A percentile compares a stretch with the other conserved stretches of the same genome.
Evolutionary conservation across 2,329 filamentous ascomycete species (phyloP).

Genomic region (Trichoderma gracile): DNA sequence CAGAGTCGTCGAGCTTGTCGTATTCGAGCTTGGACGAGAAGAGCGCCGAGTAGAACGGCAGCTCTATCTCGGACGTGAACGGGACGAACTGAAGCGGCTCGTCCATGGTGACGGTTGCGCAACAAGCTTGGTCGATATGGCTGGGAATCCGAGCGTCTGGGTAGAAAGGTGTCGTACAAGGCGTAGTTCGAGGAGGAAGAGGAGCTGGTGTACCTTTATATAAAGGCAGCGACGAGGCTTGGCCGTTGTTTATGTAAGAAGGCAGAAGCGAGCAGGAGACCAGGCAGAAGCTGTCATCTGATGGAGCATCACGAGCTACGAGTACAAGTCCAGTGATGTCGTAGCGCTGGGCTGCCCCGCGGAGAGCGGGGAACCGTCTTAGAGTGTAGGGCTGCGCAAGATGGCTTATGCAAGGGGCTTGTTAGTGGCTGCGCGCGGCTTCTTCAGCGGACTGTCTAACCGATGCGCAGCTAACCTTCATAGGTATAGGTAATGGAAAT

Average conservation of each 20-base stretch:
- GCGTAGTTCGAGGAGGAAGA: background rate
- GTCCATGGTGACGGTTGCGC: slow-evolving; percentile 47
- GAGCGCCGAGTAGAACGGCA: slow-evolving; percentile 92
- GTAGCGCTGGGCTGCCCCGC: slow-evolving; percentile 31
- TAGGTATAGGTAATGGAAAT: rapidly evolving
- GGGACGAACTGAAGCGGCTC: slow-evolving; percentile 70
- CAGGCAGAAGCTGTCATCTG: slow-evolving; percentile 30
- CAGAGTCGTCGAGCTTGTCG: slow-evolving; percentile 94
- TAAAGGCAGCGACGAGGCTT: background rate
- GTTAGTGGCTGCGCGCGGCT: slow-evolving; percentile 8
- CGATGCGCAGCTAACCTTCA: background rate
- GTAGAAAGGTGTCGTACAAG: background rate
- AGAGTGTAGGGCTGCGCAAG: background rate
- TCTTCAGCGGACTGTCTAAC: background rate
- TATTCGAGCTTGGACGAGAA: slow-evolving; percentile 92
- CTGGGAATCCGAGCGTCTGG: background rate
- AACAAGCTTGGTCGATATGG: background rate
- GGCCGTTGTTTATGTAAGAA: background rate
- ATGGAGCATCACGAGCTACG: slow-evolving; percentile 31
- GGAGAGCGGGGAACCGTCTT: slow-evolving; percentile 28
- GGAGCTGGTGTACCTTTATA: background rate
- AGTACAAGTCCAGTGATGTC: slow-evolving; percentile 30
- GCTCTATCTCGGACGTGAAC: slow-evolving; percentile 90
- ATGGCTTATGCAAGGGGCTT: slow-evolving; percentile 7
- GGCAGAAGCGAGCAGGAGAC: slow-evolving; percentile 3